Evolutionary conservation across 495 filamentous ascomycete species (phyloP), one percentile per base, ranked within the genome.

Genomic region (Lepraria neglecta): DNA sequence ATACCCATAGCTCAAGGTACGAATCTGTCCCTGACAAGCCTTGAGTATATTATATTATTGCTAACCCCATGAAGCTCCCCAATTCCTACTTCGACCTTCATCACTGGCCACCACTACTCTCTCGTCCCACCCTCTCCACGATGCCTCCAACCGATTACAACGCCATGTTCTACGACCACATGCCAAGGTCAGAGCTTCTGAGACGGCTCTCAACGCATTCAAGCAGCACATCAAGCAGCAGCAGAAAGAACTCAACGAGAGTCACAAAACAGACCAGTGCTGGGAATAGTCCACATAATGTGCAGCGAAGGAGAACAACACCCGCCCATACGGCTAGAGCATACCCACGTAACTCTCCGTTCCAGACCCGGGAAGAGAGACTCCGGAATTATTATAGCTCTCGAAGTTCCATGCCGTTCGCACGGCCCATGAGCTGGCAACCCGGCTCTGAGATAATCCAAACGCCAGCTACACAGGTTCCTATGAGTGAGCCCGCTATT

Each of bases 351-450:
- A 28, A 19, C 30, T 56, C 54, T 28, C 64, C 53, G 19, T 51
- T 64, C 42, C 53, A 64, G 43, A 52, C 48, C 15, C 17, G 44
- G 19, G 67, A 64, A 35, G 64, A 64, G 43, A 46, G 47, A 38
- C 31, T 47, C 14, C 46, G 47, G n/a, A 58, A 62, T 74, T 19
- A 66, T 68, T 7, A 70, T 64, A 4, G 62, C 65, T n/a, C 64
- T 62, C 28, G 63, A 69, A 62, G 59, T 67, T 54, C 60, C 67
- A 64, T 71, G 63, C 71, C 63, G 48, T 68, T 64, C 58, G 66
- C 59, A 62, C 72, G 87, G 15, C 87, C 87, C 24, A 79, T 84
- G 30, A 89, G 85, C 68, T 90, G 87, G 87, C 87, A 90, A 70
- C 84, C 87, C 19, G 65, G 59, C 19, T 67, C 62, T 11, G 47